Evolutionary conservation across 2,329 filamentous ascomycete species (phyloP), one percentile per base, ranked within the genome.

Genomic region (Fusarium sp.): DNA sequence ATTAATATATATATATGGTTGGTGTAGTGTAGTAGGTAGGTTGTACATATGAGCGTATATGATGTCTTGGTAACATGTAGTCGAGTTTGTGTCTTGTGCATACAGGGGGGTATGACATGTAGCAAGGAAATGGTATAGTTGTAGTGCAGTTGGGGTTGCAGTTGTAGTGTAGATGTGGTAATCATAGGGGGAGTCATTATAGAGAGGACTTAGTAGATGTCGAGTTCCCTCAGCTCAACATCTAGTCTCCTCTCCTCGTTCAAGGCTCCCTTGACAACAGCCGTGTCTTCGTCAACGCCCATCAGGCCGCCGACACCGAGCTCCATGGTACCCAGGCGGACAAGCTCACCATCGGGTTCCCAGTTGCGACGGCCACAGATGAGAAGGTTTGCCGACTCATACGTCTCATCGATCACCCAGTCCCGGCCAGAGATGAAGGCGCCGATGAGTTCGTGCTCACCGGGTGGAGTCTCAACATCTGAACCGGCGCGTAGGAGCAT

Each of bases 171-270:
- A 38, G n/a, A 58, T 27, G 24, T n/a, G 62, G 8, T 31, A 31
- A 52, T 52, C 47, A 52, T 52, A 11, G 24, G 24, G 24, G 47
- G 16, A 8, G 24, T 52, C 24, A 13, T 52, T 18, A 37, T 9
- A 52, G 35, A 37, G 52, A 37, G n/a, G n/a, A n/a, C 38, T 73
- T 71, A 83, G 65, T 82, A 82, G n/a, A 84, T 75, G 58, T 83
- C 82, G 57, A 83, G 66, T 69, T 83, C 81, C 60, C 78, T 76
- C 61, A 83, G 9, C 59, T 71, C 66, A 24, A 83, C 73, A 62
- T 72, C 75, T 29, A 82, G 45, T 57, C 78, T 78, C 56, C 69
- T 76, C 37, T 77, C 75, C 22, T 78, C 78, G 20, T 76, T 75
- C 61, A 80, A 69, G 11, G 78, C 66, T 20, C 79, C 79, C 64